Base-by-base conservation (phyloP, 177 flowering plant genomes). In the Telopea speciosissima region DNA sequence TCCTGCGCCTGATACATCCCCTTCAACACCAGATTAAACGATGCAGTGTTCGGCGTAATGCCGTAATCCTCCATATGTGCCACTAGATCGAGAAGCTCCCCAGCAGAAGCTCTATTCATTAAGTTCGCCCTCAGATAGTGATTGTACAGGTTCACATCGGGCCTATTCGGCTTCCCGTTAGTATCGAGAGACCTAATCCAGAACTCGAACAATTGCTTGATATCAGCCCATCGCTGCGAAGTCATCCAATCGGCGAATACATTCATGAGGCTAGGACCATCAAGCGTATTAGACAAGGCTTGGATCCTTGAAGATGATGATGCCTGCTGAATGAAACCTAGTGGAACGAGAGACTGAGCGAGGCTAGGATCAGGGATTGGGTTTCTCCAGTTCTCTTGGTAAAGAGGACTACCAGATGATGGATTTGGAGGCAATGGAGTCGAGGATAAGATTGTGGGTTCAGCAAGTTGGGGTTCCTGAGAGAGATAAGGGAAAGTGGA, bases 401-500 rank as follows among this genome's bases (percentile, higher is more conserved):
- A 94, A 9, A 86, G 79, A 1, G 97, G 99, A 74, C 93, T 89
- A 6, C 97, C 96, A 12, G 96, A 66, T 13, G 96, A 87, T 0
- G 99, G 99, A 66, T 85, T 91, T 0, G 97, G 95, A 4, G 98
- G 97, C n/a, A 93, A 81, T n/a, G 93, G 88, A 3, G 88, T 66
- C 4, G 85, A 0, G 60, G 75, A 5, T n/a, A 19, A 21, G 24
- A 64, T 42, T 21, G 75, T 64, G 49, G 79, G 65, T 22, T 79
- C 89, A 58, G 84, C 87, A 33, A 87, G 85, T 62, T 86, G 86
- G 23, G 93, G 87, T 59, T 89, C 90, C 74, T 90, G 98, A 21
- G 79, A 83, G 80, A 93, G 97, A 72, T 72, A 79, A 1, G 83
- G 36, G 85, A 73, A 79, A 64, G 92, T 84, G 72, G 98, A 72